These are phyloP conservation scores for Alternaria conjuncta DNA, from an alignment of 2,329 filamentous ascomycete species.

Conservation along the genomic window DNA sequence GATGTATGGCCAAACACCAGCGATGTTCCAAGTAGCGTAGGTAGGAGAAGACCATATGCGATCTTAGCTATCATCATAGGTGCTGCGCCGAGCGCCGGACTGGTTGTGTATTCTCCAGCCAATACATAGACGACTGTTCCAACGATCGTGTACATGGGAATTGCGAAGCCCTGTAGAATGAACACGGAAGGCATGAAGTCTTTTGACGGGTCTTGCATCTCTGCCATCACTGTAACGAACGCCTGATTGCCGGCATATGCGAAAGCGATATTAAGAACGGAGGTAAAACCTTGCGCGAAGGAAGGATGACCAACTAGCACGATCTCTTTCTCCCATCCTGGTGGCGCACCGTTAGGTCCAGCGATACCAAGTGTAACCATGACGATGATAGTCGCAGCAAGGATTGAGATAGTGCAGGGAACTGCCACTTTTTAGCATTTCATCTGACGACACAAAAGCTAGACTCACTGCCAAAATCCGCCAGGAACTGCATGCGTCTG, in stretches of 20 bases:
- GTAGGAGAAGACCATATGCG: slow-evolving; percentile 70
- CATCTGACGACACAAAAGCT: too few species aligned
- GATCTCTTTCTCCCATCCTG: background rate
- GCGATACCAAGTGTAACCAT: slow-evolving; percentile 67
- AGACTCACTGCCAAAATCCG: slow-evolving; percentile 9
- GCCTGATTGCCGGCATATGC: slow-evolving; percentile 70
- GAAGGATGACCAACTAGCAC: background rate
- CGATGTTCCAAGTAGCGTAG: slow-evolving; percentile 72
- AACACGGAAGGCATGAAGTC: slow-evolving; percentile 67
- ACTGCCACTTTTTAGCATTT: slow-evolving; percentile 22
- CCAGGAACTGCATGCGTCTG: slow-evolving; percentile 17
- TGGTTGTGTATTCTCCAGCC: slow-evolving; percentile 64
- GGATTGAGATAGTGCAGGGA: slow-evolving; percentile 61
- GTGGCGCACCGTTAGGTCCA: slow-evolving; percentile 39
- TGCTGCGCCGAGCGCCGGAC: slow-evolving; percentile 69
- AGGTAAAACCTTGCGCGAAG: slow-evolving; percentile 11
- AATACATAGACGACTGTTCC: slow-evolving; percentile 71
- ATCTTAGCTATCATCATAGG: slow-evolving; percentile 62
- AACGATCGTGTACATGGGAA: slow-evolving; percentile 66
- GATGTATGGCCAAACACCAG: slow-evolving; percentile 72
- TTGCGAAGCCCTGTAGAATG: slow-evolving; percentile 58
- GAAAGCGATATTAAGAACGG: slow-evolving; percentile 66
- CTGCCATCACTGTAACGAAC: slow-evolving; percentile 69
- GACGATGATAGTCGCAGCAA: slow-evolving; percentile 67
- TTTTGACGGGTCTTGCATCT: slow-evolving; percentile 62